Evolutionary conservation across 306 rosid genomes (phyloP).

Genomic region (Inga laurina): DNA sequence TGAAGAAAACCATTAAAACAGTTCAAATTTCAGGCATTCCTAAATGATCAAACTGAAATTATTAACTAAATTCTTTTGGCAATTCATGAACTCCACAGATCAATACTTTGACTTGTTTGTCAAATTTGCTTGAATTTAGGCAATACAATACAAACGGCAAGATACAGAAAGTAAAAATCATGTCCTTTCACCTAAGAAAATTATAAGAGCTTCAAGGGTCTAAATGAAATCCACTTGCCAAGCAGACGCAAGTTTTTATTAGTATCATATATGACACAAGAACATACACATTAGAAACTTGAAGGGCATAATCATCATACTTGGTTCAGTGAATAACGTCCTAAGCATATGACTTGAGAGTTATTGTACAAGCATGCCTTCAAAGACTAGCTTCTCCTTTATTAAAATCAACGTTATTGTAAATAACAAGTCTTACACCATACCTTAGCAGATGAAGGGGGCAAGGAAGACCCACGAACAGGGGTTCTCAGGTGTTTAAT

Average conservation of each 20-base stretch:
- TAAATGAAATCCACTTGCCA: slow-evolving; percentile 16
- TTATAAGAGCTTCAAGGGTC: not conserved
- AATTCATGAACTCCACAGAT: not conserved
- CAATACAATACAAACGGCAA: not conserved
- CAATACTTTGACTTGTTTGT: not conserved
- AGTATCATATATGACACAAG: slow-evolving; percentile 7
- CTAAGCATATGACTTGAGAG: slow-evolving; percentile 29
- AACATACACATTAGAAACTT: slow-evolving; percentile 23
- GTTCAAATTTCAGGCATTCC: not conserved
- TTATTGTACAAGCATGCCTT: slow-evolving; percentile 3
- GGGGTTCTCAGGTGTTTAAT: slow-evolving; percentile 43
- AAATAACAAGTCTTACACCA: slow-evolving; percentile 15
- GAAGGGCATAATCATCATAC: slow-evolving; percentile 21
- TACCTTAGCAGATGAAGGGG: slow-evolving; percentile 59
- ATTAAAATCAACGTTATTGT: not conserved
- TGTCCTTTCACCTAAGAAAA: not conserved
- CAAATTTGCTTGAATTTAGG: not conserved
- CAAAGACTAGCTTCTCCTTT: slow-evolving; percentile 9
- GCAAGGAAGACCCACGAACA: slow-evolving; percentile 41
- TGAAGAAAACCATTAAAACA: not conserved
- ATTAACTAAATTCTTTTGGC: not conserved
- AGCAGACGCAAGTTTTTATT: not conserved
- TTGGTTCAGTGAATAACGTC: slow-evolving; percentile 2
- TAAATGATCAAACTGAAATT: not conserved
- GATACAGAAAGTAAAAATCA: not conserved